These are phyloP conservation scores for Diospyros kaki DNA, from an alignment of 148 eudicot genomes.

Conservation along the genomic window DNA sequence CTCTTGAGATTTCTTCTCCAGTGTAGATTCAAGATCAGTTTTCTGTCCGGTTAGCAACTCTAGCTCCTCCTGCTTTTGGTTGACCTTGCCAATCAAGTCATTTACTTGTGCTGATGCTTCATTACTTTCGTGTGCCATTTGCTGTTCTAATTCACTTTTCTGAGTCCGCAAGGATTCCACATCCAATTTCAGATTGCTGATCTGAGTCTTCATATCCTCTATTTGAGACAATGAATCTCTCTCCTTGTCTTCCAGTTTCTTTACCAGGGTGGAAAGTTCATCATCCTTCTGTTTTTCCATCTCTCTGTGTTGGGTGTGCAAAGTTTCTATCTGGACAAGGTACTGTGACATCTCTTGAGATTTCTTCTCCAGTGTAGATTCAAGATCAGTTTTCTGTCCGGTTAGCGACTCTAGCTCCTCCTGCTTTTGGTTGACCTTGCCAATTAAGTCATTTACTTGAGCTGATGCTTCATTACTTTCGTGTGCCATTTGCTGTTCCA, in stretches of 20 bases:
- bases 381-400: constrained; percentile 43
- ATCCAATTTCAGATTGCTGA: constrained; percentile 29
- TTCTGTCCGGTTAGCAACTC: constrained; percentile 37
- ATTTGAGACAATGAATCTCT: constrained; percentile 27
- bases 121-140: constrained; percentile 25
- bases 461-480: constrained; percentile 36
- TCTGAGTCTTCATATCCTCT: constrained; percentile 28
- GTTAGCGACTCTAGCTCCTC: constrained; percentile 40
- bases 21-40: constrained; percentile 41
- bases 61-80: constrained; percentile 45
- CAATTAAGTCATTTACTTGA: constrained; percentile 39
- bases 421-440: constrained; percentile 44
- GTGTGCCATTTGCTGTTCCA: constrained; percentile 39
- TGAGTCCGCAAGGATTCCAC: constrained; percentile 33
- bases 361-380: constrained; percentile 47
- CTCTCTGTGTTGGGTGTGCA: constrained; percentile 14
- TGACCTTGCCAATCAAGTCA: constrained; percentile 39
- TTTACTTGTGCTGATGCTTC: constrained; percentile 43
- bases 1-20: constrained; percentile 50
- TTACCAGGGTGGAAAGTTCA: constrained; percentile 11
- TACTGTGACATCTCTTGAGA: constrained; percentile 44
- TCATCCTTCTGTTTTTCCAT: constrained; percentile 10
- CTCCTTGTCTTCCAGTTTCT: constrained; percentile 8
- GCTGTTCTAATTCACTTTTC: constrained; percentile 44
- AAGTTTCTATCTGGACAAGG: constrained; percentile 43